Percentiles rank a stretch among this genome's conserved stretches.
phyloP scores from a whole-genome alignment of 768 basidiomycete species.

The Kwoniella dendrophila region DNA sequence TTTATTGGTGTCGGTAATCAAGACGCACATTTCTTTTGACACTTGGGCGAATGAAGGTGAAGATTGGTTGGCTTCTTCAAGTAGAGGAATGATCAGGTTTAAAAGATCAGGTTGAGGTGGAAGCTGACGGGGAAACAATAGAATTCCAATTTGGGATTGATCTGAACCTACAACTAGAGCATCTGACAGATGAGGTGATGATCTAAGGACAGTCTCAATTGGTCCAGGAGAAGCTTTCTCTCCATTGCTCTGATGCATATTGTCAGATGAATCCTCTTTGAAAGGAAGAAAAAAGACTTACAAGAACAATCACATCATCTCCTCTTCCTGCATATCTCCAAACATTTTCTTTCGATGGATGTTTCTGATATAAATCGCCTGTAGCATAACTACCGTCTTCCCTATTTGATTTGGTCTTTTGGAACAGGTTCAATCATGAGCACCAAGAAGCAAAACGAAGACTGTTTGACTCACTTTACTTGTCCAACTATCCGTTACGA shows the following conservation, averaged over 20 bases:
- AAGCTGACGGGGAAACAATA: constrained; percentile 58
- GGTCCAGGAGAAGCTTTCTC: constrained; percentile 65
- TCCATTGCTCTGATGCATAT: constrained; percentile 54
- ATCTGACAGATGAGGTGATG: constrained; percentile 59
- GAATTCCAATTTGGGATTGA: constrained; percentile 60
- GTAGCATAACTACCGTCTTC: constrained; percentile 63
- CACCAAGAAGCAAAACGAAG: not conserved
- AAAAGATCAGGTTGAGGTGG: constrained; percentile 3
- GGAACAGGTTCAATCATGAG: not conserved
- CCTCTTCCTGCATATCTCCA: constrained; percentile 62
- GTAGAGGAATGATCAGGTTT: constrained; percentile 4
- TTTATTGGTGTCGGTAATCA: constrained; percentile 24
- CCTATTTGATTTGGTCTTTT: constrained; percentile 58
- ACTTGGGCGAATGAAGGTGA: constrained; percentile 53
- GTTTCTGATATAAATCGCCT: constrained; percentile 62
- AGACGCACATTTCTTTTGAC: constrained; percentile 44
- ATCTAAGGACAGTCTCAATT: constrained; percentile 61
- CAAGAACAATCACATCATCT: constrained; percentile 62
- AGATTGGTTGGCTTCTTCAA: constrained; percentile 36
- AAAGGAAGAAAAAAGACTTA: constrained; percentile 15
- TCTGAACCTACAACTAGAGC: constrained; percentile 63
- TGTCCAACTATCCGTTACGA: constrained; percentile 61
- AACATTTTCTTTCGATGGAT: constrained; percentile 56
- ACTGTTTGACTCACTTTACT: constrained; percentile 57
- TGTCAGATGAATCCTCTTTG: not conserved